Base-by-base conservation (phyloP, 2,329 filamentous ascomycete species). In the Microsporum ferrugineum region DNA sequence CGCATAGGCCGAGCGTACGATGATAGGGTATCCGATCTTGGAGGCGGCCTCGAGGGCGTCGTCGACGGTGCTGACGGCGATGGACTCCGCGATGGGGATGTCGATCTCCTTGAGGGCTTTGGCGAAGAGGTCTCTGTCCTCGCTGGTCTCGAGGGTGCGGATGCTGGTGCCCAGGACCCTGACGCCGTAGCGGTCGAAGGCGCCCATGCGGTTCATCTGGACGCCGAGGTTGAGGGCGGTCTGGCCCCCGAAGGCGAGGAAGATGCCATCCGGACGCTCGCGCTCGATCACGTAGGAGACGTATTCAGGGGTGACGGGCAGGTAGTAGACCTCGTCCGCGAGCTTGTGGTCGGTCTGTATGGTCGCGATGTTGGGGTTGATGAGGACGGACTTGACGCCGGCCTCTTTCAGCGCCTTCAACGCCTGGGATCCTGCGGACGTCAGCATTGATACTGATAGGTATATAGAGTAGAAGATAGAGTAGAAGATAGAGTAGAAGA, bases 311-410 rank as follows among this genome's bases (percentile, higher is more conserved):
- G 94, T 99, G 70, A 99, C 91, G 61, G 94, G 94, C 41, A 97
- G 87, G 77, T 96, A 97, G 82, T 97, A 97, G 71, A 97, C 88
- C 79, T 97, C 91, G 73, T 97, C 92, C 71, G 91, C 91, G 72
- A 97, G 88, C 71, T 88, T 87, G 81, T 97, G 92, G 75, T 95
- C 91, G 69, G 92, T 97, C 79, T 97, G 92, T 71, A 97, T 97
- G 62, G 94, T 97, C 63, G 92, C 92, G 74, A 97, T 97, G 75
- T 97, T 97, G 70, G 92, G 92, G 78, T 97, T 97, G 75, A 97
- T 91, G 66, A 97, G 85, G 60, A 97, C 88, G 7, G 92, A 96
- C 67, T 86, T 78, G 63, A 97, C 89, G 64, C 90, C 90, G 65
- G 91, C 92, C 78, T 97, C 92, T 78, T 96, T 97, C 64, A 99